Evolutionary conservation across 495 filamentous ascomycete genomes (phyloP).

Genomic region (Thermothielavioides terrestris): DNA sequence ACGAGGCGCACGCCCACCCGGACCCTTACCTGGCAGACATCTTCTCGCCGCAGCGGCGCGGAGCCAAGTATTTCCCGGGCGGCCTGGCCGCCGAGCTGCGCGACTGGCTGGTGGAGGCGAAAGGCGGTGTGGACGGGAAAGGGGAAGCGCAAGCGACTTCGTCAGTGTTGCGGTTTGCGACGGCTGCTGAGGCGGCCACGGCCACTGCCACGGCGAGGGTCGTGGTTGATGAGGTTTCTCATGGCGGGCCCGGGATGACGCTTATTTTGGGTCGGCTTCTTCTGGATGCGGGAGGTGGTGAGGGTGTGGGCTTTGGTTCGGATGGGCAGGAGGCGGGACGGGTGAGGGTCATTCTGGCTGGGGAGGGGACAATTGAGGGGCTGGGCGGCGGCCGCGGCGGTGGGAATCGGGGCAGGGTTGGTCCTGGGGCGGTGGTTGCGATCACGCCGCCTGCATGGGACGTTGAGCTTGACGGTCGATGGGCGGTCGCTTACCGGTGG

Average conservation of each 20-base stretch:
- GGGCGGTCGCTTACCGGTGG: slow-evolving; percentile 42
- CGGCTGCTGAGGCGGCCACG: too few species aligned
- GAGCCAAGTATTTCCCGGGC: slow-evolving; percentile 30
- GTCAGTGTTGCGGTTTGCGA: neutral
- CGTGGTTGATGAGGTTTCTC: slow-evolving; percentile 16
- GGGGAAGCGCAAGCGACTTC: neutral
- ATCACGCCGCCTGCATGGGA: slow-evolving; percentile 39
- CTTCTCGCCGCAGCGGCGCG: slow-evolving; percentile 36
- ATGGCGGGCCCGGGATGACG: slow-evolving; percentile 14
- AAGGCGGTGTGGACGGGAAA: slow-evolving; percentile 20
- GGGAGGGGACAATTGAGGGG: slow-evolving; percentile 23
- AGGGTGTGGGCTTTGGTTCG: too few species aligned
- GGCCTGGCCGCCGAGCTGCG: slow-evolving; percentile 38
- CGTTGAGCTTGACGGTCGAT: slow-evolving; percentile 29
- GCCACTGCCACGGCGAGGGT: slow-evolving; percentile 14
- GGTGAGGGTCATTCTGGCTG: slow-evolving; percentile 29
- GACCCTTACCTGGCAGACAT: slow-evolving; percentile 20
- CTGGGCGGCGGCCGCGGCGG: neutral
- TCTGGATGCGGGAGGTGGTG: neutral
- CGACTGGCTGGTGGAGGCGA: slow-evolving; percentile 39
- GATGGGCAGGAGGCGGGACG: neutral
- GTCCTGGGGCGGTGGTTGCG: slow-evolving; percentile 26
- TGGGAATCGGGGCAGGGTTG: slow-evolving; percentile 4
- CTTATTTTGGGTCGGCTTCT: slow-evolving; percentile 14
- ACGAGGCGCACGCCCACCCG: neutral